Evolutionary conservation across 805 yeast genomes (phyloP).

Genomic region (Candida maris): DNA sequence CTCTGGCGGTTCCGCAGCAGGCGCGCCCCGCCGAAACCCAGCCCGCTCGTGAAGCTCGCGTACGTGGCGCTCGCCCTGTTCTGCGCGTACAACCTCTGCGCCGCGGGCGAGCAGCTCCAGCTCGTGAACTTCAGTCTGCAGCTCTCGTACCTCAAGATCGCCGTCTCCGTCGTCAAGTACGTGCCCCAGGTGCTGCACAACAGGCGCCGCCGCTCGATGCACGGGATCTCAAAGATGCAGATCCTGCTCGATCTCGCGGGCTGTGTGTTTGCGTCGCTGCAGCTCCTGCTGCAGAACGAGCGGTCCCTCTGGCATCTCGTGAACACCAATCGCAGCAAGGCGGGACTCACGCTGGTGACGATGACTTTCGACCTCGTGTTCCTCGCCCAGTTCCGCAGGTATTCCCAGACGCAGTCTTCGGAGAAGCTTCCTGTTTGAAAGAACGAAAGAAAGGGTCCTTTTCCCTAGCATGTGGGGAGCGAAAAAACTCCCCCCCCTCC

Average conservation of each 20-base stretch:
- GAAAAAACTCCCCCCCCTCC: background rate
- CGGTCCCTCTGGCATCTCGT: conserved; percentile 23
- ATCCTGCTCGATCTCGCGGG: conserved; percentile 42
- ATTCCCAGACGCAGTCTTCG: conserved; percentile 2
- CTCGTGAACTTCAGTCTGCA: conserved; percentile 37
- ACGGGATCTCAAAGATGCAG: conserved; percentile 42
- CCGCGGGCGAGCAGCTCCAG: conserved; percentile 14
- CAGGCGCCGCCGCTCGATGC: conserved; percentile 38
- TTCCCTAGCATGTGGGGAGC: background rate
- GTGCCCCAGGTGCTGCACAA: conserved; percentile 49
- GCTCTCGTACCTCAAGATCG: conserved; percentile 43
- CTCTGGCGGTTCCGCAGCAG: conserved; percentile 33
- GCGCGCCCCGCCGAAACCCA: conserved; percentile 25
- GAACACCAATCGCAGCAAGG: conserved; percentile 41
- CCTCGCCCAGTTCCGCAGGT: conserved; percentile 25
- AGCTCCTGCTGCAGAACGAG: conserved; percentile 37
- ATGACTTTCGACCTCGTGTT: conserved; percentile 29
- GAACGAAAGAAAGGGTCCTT: too few species aligned
- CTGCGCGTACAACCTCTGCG: conserved; percentile 13
- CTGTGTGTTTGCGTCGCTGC: conserved; percentile 36
- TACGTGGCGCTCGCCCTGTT: conserved; percentile 11
- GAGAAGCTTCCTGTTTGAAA: too few species aligned
- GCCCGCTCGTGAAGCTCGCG: conserved; percentile 18
- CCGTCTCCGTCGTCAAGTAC: conserved; percentile 42
- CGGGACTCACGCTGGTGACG: conserved; percentile 38